phyloP scores from a whole-genome alignment of 2,329 filamentous ascomycete genomes.

The Diaporthe ampelina region DNA sequence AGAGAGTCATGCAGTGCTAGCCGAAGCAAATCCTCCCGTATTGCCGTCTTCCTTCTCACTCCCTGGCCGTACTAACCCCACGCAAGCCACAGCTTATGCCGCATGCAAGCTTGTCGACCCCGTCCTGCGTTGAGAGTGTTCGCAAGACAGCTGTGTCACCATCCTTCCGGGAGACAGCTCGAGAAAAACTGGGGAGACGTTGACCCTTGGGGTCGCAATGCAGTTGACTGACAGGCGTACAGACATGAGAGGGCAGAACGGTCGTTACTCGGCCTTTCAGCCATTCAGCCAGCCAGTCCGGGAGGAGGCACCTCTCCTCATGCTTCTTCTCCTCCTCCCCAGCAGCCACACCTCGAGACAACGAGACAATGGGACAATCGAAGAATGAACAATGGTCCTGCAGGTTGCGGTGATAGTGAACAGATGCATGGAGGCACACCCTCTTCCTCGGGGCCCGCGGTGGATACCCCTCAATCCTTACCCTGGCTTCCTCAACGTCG shows the following conservation, averaged over 20 bases:
- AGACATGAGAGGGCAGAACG: neutral
- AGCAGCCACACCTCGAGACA: slow-evolving; percentile 24
- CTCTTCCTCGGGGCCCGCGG: slow-evolving; percentile 37
- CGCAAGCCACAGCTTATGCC: slow-evolving; percentile 36
- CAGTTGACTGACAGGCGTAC: neutral
- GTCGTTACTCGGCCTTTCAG: slow-evolving; percentile 1
- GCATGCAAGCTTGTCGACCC: slow-evolving; percentile 34
- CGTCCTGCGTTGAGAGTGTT: slow-evolving; percentile 21
- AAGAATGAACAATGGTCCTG: slow-evolving; percentile 26
- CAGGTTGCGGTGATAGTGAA: slow-evolving; percentile 40
- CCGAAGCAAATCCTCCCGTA: slow-evolving; percentile 37
- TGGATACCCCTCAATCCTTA: slow-evolving; percentile 36
- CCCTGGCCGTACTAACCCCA: slow-evolving; percentile 30
- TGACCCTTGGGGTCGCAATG: slow-evolving; percentile 23
- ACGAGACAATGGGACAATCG: neutral
- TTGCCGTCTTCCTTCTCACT: slow-evolving; percentile 23
- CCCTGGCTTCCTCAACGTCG: slow-evolving; percentile 37
- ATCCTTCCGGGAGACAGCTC: slow-evolving; percentile 11
- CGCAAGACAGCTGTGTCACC: slow-evolving; percentile 27
- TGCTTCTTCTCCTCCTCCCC: neutral
- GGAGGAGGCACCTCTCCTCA: neutral
- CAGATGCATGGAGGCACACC: slow-evolving; percentile 40
- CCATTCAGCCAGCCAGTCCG: slow-evolving; percentile 16
- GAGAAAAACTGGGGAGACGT: neutral
- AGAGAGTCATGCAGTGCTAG: slow-evolving; percentile 36